Base-by-base conservation (phyloP, 1,139 yeast species). In the Candida smagusa region DNA sequence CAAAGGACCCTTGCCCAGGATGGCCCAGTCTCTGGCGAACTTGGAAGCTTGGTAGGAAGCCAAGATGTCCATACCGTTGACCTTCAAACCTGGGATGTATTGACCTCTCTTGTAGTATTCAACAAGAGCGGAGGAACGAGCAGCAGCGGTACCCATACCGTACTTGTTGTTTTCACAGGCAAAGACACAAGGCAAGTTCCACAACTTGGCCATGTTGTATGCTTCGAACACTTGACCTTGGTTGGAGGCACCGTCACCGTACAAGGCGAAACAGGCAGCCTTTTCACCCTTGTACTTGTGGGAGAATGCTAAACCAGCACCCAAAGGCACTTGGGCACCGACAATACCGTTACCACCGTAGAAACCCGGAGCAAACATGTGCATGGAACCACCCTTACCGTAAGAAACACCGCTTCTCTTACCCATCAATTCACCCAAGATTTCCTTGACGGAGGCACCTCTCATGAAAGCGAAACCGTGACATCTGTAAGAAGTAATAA, bases 301-400 rank as follows among this genome's bases (percentile, higher is more conserved):
- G 50, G 97, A 95, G 70, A 90, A 92, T 9, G 97, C 95, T 50
- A 92, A 76, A 53, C 98, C 98, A 40, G 97, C 87, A 61, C 98
- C 98, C 56, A 92, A 78, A 49, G 98, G 96, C 42, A 92, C 97
- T 72, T 92, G 98, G 39, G 97, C 98, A 63, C 98, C 98, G 39
- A 92, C 98, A 66, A 92, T 92, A 74, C 98, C 98, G 71, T 92
- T 92, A 70, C 98, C 98, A 62, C 98, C 98, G 68, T 84, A 92
- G 75, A 92, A 92, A 45, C 94, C 92, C 34, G 84, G 82, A 39
- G 95, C 87, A 65, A 84, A 92, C 92, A 92, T 87, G 74, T 92
- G 98, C 98, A 92, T 92, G 47, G 98, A 92, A 53, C 98, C 98
- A 71, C 98, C 98, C 71, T 92, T 92, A 72, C 98, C 98, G 68